phyloP scores from a whole-genome alignment of 495 filamentous ascomycete species.

The Penicillium cosmopolitanum region DNA sequence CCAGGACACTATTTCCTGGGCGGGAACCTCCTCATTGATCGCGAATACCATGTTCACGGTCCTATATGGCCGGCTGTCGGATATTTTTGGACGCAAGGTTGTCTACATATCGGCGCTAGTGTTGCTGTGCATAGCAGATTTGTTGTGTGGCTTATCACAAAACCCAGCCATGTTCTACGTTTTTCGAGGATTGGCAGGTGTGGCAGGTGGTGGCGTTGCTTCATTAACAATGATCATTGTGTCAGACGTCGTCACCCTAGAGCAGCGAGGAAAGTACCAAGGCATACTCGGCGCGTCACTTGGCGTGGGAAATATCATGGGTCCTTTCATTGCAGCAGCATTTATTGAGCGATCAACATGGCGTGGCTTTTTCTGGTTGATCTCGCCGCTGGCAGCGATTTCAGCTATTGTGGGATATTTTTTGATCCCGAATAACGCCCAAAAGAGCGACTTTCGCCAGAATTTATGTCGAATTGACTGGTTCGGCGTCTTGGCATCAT shows the following conservation, averaged over 20 bases:
- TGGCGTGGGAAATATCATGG: constrained; percentile 48
- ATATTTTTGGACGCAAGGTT: constrained; percentile 61
- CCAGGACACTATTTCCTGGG: constrained; percentile 68
- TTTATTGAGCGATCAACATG: constrained; percentile 50
- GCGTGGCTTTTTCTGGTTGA: constrained; percentile 54
- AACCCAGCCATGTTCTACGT: constrained; percentile 57
- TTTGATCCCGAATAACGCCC: constrained; percentile 46
- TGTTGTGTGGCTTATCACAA: constrained; percentile 55
- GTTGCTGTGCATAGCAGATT: constrained; percentile 54
- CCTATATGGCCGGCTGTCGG: constrained; percentile 61
- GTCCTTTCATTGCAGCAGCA: constrained; percentile 49
- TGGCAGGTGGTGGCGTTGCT: constrained; percentile 56
- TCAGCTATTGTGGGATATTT: constrained; percentile 47
- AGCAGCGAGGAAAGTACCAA: constrained; percentile 51
- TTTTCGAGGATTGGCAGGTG: constrained; percentile 58
- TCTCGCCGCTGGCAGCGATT: constrained; percentile 44
- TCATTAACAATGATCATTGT: constrained; percentile 56
- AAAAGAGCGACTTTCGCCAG: constrained; percentile 36
- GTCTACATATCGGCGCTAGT: constrained; percentile 51
- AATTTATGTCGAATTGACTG: constrained; percentile 61
- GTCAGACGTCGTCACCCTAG: constrained; percentile 51
- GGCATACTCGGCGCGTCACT: constrained; percentile 48
- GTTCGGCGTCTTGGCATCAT: constrained; percentile 52
- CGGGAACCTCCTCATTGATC: constrained; percentile 75
- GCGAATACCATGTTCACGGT: constrained; percentile 72